phyloP scores from a whole-genome alignment of 1,284 basidiomycete genomes.

The Boletus calvinii region DNA sequence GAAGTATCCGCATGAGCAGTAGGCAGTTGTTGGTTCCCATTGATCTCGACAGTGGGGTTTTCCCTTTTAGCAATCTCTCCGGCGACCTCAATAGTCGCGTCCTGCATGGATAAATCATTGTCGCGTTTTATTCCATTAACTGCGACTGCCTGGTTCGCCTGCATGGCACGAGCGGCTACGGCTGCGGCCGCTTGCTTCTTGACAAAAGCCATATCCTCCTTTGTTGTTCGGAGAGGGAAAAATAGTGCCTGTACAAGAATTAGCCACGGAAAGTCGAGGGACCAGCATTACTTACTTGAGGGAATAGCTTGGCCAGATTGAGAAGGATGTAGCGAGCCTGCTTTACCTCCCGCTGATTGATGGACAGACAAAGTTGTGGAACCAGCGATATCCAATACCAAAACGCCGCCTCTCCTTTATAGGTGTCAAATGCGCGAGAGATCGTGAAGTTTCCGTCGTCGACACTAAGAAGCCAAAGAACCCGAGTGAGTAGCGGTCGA shows the following conservation, averaged over 20 bases:
- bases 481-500: constrained; percentile 86
- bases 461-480: constrained; percentile 95
- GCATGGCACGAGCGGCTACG: constrained; percentile 36
- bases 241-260: constrained; percentile 75
- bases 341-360: constrained; percentile 90
- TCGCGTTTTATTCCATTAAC: constrained; percentile 33
- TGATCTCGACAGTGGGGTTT: constrained; percentile 12
- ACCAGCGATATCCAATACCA: constrained; percentile 99
- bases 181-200: constrained; percentile 44
- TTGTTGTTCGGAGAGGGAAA: constrained; percentile 90
- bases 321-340: constrained; percentile 90
- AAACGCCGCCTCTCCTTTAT: constrained; percentile 94
- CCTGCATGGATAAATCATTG: constrained; percentile 34
- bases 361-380: constrained; percentile 90
- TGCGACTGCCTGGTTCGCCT: constrained; percentile 22
- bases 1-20: constrained; percentile 21
- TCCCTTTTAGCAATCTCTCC: constrained; percentile 33
- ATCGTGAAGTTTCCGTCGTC: constrained; percentile 82
- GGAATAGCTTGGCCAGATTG: constrained; percentile 90
- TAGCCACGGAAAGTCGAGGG: constrained; percentile 5
- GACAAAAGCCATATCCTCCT: constrained; percentile 79
- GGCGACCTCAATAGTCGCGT: constrained; percentile 30
- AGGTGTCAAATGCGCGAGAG: constrained; percentile 90
- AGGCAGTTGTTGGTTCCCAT: constrained; percentile 26
- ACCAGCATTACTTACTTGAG: constrained; percentile 66